A percentile compares a stretch with the other conserved stretches of the same genome.
Conservation (phyloP, 139 green algal genomes). For the Nannochloris sp. region DNA sequence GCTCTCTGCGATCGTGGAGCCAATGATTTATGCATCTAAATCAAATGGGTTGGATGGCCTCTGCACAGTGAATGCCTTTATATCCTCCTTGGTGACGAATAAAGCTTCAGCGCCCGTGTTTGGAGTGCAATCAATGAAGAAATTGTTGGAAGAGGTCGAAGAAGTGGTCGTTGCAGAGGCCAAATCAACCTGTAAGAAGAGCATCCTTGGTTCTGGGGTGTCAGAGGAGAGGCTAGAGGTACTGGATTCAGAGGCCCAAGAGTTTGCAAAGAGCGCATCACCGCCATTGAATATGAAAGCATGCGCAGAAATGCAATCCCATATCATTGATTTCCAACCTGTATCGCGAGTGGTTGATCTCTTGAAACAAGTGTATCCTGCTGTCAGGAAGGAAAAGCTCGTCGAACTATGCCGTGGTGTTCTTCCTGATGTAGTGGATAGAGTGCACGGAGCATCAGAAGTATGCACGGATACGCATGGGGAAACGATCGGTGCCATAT, state of each 20-base stretch:
- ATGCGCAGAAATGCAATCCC: no score
- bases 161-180: conserved; percentile 65
- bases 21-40: conserved; percentile 57
- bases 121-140: conserved; percentile 61
- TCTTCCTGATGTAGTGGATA: neutral
- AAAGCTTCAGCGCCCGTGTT: conserved; percentile 39
- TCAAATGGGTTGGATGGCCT: conserved; percentile 55
- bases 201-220: neutral
- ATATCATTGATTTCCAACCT: neutral
- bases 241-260: no score
- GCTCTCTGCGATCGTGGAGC: conserved; percentile 81
- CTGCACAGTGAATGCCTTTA: conserved; percentile 44
- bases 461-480: neutral
- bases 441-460: neutral
- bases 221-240: no score
- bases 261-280: no score
- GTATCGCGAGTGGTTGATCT: neutral
- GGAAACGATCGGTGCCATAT: conserved; percentile 78
- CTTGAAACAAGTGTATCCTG: neutral
- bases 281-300: no score
- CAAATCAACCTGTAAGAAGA: conserved; percentile 11
- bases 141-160: conserved; percentile 83
- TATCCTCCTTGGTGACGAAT: neutral
- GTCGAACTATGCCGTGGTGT: neutral
- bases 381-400: neutral